These are phyloP conservation scores for Aspergillus wentii DNA, from an alignment of 495 filamentous ascomycete genomes.

Conservation along the genomic window DNA sequence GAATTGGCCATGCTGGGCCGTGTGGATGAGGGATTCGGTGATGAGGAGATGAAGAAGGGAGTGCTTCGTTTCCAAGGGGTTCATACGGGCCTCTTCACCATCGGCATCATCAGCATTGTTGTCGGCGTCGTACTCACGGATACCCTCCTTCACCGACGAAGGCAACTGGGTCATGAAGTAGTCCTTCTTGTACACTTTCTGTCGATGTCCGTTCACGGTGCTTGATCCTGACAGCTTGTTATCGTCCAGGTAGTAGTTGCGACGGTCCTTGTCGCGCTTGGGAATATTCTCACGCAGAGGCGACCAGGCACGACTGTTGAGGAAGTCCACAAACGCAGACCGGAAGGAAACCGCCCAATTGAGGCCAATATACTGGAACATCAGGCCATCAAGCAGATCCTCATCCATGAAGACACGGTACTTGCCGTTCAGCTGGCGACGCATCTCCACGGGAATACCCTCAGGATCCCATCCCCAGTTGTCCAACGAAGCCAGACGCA, in stretches of 20 bases:
- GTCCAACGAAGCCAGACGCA: constrained; percentile 54
- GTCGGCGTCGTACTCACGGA: constrained; percentile 28
- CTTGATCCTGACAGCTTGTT: constrained; percentile 4
- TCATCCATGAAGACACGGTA: constrained; percentile 62
- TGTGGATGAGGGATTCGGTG: constrained; percentile 59
- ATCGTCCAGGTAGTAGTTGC: constrained; percentile 43
- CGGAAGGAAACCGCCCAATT: constrained; percentile 57
- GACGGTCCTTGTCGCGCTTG: constrained; percentile 36
- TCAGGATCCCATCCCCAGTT: constrained; percentile 57
- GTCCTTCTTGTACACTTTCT: constrained; percentile 33
- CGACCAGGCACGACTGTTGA: constrained; percentile 34
- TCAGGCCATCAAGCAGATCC: constrained; percentile 60
- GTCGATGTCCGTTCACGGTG: constrained; percentile 29
- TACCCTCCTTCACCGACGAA: constrained; percentile 14
- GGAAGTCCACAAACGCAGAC: constrained; percentile 25
- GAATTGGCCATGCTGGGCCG: constrained; percentile 49
- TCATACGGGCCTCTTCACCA: constrained; percentile 20
- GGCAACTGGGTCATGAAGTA: constrained; percentile 55
- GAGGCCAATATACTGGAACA: constrained; percentile 61
- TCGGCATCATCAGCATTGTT: constrained; percentile 18
- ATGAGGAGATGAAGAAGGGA: constrained; percentile 56
- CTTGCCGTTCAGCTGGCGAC: constrained; percentile 57
- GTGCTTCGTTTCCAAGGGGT: constrained; percentile 53
- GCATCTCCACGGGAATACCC: constrained; percentile 53
- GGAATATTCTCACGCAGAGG: constrained; percentile 31